Evolutionary conservation across 1,284 basidiomycete species (phyloP), one percentile per base, ranked within the genome.

Genomic region (Schizophyllum commune): DNA sequence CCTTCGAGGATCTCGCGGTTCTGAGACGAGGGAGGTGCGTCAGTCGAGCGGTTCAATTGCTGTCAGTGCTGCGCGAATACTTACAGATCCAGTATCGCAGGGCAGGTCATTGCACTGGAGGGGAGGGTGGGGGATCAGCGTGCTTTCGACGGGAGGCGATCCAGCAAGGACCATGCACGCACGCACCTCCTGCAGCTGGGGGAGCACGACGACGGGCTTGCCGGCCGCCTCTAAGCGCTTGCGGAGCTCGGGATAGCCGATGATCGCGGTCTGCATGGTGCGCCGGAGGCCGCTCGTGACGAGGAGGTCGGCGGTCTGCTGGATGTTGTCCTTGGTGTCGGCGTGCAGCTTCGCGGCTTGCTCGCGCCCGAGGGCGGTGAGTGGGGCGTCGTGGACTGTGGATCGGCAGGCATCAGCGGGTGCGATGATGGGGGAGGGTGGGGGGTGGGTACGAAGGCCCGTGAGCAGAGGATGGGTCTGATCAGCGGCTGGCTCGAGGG

Each of bases 131-230:
- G 27, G 2, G 27, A 27, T 27, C 27, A 27, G 27, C 27, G 3
- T 27, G 2, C 27, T 5, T 27, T 27, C 27, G 5, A 3, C 5
- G 72, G 19, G 72, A 71, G 19, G 63, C 68, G 62, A 73, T 72
- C 62, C 72, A 73, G 6, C n/a, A n/a, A n/a, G n/a, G n/a, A n/a
- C n/a, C n/a, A 70, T 70, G 8, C 68, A 61, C 34, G 68, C 62
- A 62, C 68, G 56, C 32, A 68, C 70, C 63, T 74, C 73, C 62
- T 74, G 73, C 60, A 74, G 63, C 61, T 72, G 70, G 1, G 73
- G 71, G 33, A 72, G 63, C 21, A 73, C 66, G 57, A 72, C 27
- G 57, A 74, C 64, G 34, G 64, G 62, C 63, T 72, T 71, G 1
- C 70, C 68, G 57, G 69, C 65, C 13, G 66, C 66, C 58, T 73